phyloP scores from a whole-genome alignment of 805 yeast species.

The Clavispora phyllophila region DNA sequence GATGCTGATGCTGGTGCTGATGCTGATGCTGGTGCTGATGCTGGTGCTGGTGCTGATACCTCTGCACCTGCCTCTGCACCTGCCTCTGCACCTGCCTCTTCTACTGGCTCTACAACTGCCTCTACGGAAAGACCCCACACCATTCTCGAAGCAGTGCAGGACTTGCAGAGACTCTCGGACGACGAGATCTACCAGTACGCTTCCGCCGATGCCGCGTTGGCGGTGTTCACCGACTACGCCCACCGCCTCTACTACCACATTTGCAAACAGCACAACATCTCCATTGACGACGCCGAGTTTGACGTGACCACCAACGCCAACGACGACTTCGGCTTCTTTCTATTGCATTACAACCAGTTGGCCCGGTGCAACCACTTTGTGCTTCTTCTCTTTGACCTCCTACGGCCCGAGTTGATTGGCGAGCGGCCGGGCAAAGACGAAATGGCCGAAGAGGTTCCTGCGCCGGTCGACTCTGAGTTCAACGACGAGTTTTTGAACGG shows the following conservation, averaged over 20 bases:
- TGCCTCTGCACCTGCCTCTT: background rate
- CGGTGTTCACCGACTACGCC: background rate
- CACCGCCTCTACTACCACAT: background rate
- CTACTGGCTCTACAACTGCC: too few species aligned
- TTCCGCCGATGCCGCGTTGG: background rate
- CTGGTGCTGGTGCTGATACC: background rate
- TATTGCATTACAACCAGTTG: constrained; percentile 26
- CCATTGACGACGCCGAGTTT: background rate
- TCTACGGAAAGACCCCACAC: background rate
- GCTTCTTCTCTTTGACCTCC: background rate
- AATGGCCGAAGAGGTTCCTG: constrained; percentile 1
- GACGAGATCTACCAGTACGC: background rate
- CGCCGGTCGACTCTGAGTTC: constrained; percentile 21
- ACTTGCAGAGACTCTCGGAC: background rate
- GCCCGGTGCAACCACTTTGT: constrained; percentile 23
- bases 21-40: too few species aligned
- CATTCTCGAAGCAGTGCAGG: background rate
- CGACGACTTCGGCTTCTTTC: constrained; percentile 22
- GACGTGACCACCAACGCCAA: background rate
- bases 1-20: too few species aligned
- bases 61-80: background rate
- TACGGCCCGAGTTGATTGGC: background rate
- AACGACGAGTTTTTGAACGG: constrained; percentile 27
- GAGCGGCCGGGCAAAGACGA: constrained; percentile 1
- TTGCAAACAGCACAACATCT: background rate